Evolutionary conservation across 257 asterid genomes (phyloP).

Genomic region (Rubia yunnanensis): DNA sequence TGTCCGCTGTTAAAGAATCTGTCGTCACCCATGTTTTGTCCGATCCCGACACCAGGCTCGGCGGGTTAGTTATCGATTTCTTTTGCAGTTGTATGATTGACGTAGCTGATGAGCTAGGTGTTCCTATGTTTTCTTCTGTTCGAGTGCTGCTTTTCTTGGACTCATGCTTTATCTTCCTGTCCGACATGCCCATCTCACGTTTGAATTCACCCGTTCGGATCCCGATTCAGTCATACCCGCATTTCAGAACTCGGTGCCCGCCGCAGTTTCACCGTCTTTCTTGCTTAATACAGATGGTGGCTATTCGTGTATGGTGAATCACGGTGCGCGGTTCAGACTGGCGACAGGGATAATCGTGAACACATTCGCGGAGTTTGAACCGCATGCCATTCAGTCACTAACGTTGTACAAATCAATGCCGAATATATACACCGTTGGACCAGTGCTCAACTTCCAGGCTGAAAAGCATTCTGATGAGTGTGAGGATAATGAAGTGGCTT

Average conservation of each 20-base stretch:
- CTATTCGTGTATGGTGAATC: not conserved
- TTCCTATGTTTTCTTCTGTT: conserved; percentile 10
- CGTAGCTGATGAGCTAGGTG: conserved; percentile 3
- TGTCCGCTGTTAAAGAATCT: conserved; percentile 3
- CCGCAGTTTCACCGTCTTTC: not conserved
- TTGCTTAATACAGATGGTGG: conserved; percentile 7
- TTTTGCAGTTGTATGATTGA: conserved; percentile 12
- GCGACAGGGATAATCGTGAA: conserved; percentile 8
- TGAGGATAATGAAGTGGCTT: conserved; percentile 6
- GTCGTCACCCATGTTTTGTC: not conserved
- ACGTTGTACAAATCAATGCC: not conserved
- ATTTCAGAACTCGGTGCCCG: not conserved
- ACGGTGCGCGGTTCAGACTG: not conserved
- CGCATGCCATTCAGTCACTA: not conserved
- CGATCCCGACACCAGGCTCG: not conserved
- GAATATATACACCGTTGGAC: conserved; percentile 5
- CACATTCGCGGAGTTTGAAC: not conserved
- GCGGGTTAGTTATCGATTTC: conserved; percentile 4
- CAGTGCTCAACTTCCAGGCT: not conserved
- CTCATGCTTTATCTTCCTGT: conserved; percentile 8
- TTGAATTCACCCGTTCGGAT: conserved; percentile 3
- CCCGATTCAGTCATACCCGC: not conserved
- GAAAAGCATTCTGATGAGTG: not conserved
- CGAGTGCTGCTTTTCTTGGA: conserved; percentile 10
- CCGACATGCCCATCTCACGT: not conserved